Evolutionary conservation across 2,329 filamentous ascomycete genomes (phyloP).

Genomic region (Verticillium isaacii): DNA sequence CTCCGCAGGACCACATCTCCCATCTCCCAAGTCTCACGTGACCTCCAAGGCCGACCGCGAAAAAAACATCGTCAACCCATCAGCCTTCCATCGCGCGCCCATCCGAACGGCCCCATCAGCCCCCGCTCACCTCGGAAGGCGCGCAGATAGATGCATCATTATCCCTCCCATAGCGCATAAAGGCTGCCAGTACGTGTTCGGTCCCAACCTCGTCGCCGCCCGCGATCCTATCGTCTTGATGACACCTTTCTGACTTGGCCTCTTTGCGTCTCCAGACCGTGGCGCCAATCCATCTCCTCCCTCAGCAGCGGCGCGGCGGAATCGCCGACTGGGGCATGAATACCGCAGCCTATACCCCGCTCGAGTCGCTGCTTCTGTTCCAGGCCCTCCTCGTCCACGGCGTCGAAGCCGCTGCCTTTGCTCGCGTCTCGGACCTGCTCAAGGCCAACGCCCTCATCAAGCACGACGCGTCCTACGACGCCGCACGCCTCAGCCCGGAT

Average conservation of each 20-base stretch:
- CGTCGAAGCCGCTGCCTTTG: slow-evolving; percentile 61
- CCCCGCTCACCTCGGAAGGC: slow-evolving; percentile 6
- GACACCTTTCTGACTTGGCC: slow-evolving; percentile 1
- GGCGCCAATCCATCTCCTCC: slow-evolving; percentile 51
- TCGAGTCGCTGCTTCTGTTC: slow-evolving; percentile 83
- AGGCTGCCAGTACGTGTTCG: slow-evolving; percentile 13
- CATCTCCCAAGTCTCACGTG: background rate
- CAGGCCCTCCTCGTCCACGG: slow-evolving; percentile 70
- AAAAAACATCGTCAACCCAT: background rate
- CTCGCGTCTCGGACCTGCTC: slow-evolving; percentile 68
- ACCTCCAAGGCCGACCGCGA: background rate
- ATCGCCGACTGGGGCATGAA: slow-evolving; percentile 54
- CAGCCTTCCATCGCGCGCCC: background rate
- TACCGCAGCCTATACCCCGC: slow-evolving; percentile 67
- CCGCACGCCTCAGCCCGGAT: slow-evolving; percentile 68
- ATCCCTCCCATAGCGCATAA: slow-evolving; percentile 9
- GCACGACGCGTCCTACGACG: slow-evolving; percentile 67
- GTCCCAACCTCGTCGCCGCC: background rate
- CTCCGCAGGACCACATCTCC: background rate
- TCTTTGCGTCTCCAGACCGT: slow-evolving; percentile 32
- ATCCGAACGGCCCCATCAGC: background rate
- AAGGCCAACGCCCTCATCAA: slow-evolving; percentile 69
- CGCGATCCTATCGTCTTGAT: background rate
- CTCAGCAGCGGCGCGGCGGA: slow-evolving; percentile 41
- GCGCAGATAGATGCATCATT: slow-evolving; percentile 10